Evolutionary conservation across 208 protist genomes (phyloP), one percentile per base, ranked within the genome.

Genomic region (Trypanosoma theileri): DNA sequence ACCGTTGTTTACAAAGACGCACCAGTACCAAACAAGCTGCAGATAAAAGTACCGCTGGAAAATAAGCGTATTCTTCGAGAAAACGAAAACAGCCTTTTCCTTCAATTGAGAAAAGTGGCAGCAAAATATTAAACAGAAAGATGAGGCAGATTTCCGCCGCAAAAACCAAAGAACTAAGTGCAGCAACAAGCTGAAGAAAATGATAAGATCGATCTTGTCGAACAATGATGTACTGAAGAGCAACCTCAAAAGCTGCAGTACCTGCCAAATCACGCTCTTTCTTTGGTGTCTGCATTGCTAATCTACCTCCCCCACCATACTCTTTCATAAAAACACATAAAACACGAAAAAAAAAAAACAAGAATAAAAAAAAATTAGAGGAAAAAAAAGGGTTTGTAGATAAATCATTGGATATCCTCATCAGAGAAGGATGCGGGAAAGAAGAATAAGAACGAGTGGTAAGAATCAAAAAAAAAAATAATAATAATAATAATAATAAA

Each of bases 131-230:
- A 44, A 80, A 67, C 41, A 73, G 69, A 55, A 84, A 60, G 2
- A 85, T 48, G 16, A 91, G 64, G 45, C 80, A 52, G 22, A 83
- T 19, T 55, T 91, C 74, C 11, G 77, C 52, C 40, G 84, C 78
- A 62, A 93, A 93, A 7, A 93, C 45, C 16, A 93, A 56, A 14
- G 85, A 91, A 61, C 73, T 84, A 17, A 89, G 21, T 3, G 84
- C 83, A 13, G 77, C 91, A 8, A 92, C 68, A 14, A 95, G 69
- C 68, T 91, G 87, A 21, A 86, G 59, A 84, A 92, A 87, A 67
- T 95, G 86, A 78, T 87, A 93, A 12, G 83, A 92, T 22, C 90
- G 85, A 70, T 93, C 87, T 74, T 95, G 90, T 4, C 90, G 79
- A 9, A 95, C 60, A 17, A 87, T 63, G 24, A 87, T 84, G 62